Percentiles rank a stretch among this genome's conserved stretches.
These are phyloP conservation scores for Omphalea diandra DNA, from an alignment of 441 rosid species.

Conservation along the genomic window DNA sequence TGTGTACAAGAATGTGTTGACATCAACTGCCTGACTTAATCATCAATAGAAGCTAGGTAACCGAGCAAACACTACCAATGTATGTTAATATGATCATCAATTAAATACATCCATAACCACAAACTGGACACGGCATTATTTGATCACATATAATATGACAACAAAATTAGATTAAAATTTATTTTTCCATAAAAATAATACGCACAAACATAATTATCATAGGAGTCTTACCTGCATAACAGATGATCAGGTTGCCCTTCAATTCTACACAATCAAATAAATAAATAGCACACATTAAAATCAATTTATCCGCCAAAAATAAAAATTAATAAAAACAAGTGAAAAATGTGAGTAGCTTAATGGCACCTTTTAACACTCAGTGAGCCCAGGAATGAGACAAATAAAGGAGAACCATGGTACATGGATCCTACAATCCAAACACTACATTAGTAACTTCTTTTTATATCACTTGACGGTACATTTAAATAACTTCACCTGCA, in stretches of 20 bases:
- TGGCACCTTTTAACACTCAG: slow-evolving; percentile 73
- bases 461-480: too few relatives aligned
- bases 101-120: background rate
- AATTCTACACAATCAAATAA: slow-evolving; percentile 46
- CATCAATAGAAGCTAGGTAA: background rate
- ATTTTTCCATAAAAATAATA: background rate
- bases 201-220: too few relatives aligned
- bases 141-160: too few relatives aligned
- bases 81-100: too few relatives aligned
- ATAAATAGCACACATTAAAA: too few relatives aligned
- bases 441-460: background rate
- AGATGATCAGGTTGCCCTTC: slow-evolving; percentile 75
- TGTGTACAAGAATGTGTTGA: slow-evolving; percentile 58
- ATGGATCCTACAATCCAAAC: slow-evolving; percentile 71
- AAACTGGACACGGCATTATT: background rate
- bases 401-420: slow-evolving; percentile 95
- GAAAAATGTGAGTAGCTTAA: too few relatives aligned
- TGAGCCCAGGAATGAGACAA: slow-evolving; percentile 81
- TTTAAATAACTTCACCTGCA: slow-evolving; percentile 38
- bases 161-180: background rate
- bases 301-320: too few relatives aligned
- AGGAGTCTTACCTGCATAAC: slow-evolving; percentile 56
- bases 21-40: slow-evolving; percentile 23
- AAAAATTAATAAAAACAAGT: too few relatives aligned
- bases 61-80: background rate